Conservation (phyloP, 345 rosid species). For the Erodium maritimum region DNA sequence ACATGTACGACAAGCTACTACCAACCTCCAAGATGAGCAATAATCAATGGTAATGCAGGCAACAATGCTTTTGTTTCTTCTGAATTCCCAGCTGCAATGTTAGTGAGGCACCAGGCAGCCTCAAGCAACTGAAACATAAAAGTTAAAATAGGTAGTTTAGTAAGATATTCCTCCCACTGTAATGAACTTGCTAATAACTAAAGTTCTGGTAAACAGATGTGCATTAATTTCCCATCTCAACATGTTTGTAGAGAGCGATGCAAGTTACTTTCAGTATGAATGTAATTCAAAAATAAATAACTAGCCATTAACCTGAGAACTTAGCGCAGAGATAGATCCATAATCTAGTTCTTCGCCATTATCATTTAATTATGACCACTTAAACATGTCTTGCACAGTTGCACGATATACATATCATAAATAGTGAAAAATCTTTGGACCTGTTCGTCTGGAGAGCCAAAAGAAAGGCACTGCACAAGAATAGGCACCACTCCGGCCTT, state of each 20-base stretch:
- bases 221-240: background rate
- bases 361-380: background rate
- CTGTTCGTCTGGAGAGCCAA: conserved; percentile 93
- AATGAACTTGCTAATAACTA: background rate
- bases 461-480: conserved; percentile 83
- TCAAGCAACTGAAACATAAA: conserved; percentile 66
- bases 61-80: conserved; percentile 85
- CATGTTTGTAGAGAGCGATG: background rate
- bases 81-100: conserved; percentile 89
- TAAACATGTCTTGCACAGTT: background rate
- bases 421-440: conserved; percentile 19
- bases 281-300: background rate
- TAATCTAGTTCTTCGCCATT: background rate
- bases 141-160: conserved; percentile 2
- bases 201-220: background rate
- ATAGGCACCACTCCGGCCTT: conserved; percentile 70
- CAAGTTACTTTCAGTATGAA: background rate
- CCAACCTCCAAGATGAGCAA: conserved; percentile 92
- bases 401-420: background rate
- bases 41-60: conserved; percentile 81
- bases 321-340: background rate
- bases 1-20: conserved; percentile 5
- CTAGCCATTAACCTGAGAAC: background rate
- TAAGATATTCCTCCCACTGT: background rate
- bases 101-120: conserved; percentile 97